These are phyloP conservation scores for Pestalotiopsis fici DNA, from an alignment of 2,329 filamentous ascomycete species.

Conservation along the genomic window DNA sequence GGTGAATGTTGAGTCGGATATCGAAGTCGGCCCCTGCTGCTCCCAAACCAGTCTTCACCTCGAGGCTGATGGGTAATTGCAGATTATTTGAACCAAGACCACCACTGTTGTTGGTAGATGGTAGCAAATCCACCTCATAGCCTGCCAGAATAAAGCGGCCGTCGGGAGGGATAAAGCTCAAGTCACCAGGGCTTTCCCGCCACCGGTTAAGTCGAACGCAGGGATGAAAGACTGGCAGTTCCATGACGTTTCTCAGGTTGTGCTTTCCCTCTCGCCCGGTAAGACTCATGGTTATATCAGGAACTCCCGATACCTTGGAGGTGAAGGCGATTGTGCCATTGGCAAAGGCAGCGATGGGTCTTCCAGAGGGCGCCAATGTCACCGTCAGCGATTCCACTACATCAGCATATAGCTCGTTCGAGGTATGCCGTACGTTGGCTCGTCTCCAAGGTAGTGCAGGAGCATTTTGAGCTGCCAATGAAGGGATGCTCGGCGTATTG, in stretches of 20 bases:
- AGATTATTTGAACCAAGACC: slow-evolving; percentile 62
- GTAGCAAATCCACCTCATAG: slow-evolving; percentile 90
- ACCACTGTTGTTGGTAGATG: slow-evolving; percentile 61
- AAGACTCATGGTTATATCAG: slow-evolving; percentile 82
- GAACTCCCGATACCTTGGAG: slow-evolving; percentile 90
- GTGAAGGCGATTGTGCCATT: slow-evolving; percentile 95
- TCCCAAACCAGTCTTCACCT: slow-evolving; percentile 81
- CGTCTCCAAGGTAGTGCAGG: slow-evolving; percentile 81
- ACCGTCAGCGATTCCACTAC: slow-evolving; percentile 88
- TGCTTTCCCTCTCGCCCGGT: slow-evolving; percentile 81
- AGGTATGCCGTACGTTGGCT: slow-evolving; percentile 91
- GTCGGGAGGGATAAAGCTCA: slow-evolving; percentile 96
- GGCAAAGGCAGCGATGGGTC: slow-evolving; percentile 82
- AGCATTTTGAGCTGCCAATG: slow-evolving; percentile 45
- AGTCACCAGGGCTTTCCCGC: slow-evolving; percentile 83
- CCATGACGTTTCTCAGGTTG: slow-evolving; percentile 72
- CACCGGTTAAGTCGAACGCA: slow-evolving; percentile 90
- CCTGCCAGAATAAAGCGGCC: slow-evolving; percentile 90
- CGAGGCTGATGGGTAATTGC: slow-evolving; percentile 79
- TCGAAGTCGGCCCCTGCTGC: slow-evolving; percentile 81
- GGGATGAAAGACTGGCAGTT: slow-evolving; percentile 92
- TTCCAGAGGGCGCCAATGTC: slow-evolving; percentile 86
- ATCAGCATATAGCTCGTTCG: slow-evolving; percentile 96
- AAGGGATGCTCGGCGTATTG: slow-evolving; percentile 38
- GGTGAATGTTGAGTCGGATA: slow-evolving; percentile 73